A percentile compares a stretch with the other conserved stretches of the same genome.
phyloP scores from a whole-genome alignment of 129 eudicot species.

The Flaveria sonorensis region DNA sequence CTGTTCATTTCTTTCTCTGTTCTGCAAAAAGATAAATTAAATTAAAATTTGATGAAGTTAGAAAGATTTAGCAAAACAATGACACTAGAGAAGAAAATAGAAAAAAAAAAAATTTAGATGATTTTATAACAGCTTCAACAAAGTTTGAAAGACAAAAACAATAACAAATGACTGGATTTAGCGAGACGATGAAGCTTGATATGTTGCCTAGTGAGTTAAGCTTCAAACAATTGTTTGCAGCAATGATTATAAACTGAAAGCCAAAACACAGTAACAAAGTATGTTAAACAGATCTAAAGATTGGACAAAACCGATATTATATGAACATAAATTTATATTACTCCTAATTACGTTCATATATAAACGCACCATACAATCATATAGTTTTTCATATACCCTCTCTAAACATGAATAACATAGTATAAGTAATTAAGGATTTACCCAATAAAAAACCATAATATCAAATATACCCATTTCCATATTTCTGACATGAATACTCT shows the following conservation, averaged over 20 bases:
- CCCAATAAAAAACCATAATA: too few species aligned
- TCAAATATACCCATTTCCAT: neutral
- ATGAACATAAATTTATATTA: neutral
- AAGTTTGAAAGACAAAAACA: conserved; percentile 15
- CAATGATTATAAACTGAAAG: neutral
- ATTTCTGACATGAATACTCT: neutral
- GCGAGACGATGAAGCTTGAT: neutral
- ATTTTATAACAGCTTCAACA: conserved; percentile 22
- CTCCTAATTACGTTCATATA: neutral
- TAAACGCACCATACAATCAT: neutral
- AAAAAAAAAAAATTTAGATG: neutral
- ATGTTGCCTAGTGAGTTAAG: neutral
- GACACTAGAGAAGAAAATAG: too few species aligned
- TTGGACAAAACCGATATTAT: neutral
- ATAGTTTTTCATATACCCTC: too few species aligned
- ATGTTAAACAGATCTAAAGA: neutral
- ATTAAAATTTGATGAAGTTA: neutral
- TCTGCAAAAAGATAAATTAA: conserved; percentile 40
- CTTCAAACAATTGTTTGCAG: neutral
- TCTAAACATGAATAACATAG: too few species aligned
- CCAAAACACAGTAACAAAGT: neutral
- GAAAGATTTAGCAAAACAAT: too few species aligned
- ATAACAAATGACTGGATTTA: neutral
- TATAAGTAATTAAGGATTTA: too few species aligned
- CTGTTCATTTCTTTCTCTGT: conserved; percentile 94